Percentiles rank a stretch among this genome's conserved stretches.
Conservation (phyloP, 352 stramenopile genomes). For the Globisporangium cylindrosporum region DNA sequence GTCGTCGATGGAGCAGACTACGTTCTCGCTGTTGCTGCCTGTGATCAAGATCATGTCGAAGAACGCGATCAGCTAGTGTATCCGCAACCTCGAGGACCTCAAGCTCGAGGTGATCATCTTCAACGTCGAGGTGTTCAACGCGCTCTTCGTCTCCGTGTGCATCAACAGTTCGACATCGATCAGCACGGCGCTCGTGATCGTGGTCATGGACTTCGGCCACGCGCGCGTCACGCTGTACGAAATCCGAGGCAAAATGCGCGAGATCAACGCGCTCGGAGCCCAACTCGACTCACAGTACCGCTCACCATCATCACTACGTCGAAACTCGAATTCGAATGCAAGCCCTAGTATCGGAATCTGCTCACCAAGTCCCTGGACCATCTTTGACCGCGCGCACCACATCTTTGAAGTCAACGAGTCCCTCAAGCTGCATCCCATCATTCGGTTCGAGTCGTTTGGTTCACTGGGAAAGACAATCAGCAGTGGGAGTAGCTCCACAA, state of each 20-base stretch:
- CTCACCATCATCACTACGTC: neutral
- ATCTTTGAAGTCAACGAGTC: slow-evolving; percentile 3
- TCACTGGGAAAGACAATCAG: neutral
- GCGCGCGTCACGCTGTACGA: neutral
- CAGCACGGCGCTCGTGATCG: neutral
- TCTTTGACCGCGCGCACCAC: neutral
- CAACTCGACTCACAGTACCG: neutral
- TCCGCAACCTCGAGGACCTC: slow-evolving; percentile 20
- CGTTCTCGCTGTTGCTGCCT: neutral
- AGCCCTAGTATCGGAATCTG: neutral
- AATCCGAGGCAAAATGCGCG: neutral
- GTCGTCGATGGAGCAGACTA: neutral
- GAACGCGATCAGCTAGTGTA: slow-evolving; percentile 23
- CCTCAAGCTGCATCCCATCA: neutral
- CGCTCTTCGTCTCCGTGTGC: slow-evolving; percentile 37
- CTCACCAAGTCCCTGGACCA: neutral
- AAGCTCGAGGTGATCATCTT: slow-evolving; percentile 27
- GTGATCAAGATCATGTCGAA: slow-evolving; percentile 23
- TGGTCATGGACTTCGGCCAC: neutral
- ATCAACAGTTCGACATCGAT: slow-evolving; percentile 12
- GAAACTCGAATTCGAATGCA: neutral
- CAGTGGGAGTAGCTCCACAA: neutral
- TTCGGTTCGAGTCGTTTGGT: neutral
- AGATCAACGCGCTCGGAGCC: neutral
- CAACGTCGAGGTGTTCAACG: slow-evolving; percentile 38